Evolutionary conservation across 352 stramenopile species (phyloP), one percentile per base, ranked within the genome.

Genomic region (Pythium volutum): DNA sequence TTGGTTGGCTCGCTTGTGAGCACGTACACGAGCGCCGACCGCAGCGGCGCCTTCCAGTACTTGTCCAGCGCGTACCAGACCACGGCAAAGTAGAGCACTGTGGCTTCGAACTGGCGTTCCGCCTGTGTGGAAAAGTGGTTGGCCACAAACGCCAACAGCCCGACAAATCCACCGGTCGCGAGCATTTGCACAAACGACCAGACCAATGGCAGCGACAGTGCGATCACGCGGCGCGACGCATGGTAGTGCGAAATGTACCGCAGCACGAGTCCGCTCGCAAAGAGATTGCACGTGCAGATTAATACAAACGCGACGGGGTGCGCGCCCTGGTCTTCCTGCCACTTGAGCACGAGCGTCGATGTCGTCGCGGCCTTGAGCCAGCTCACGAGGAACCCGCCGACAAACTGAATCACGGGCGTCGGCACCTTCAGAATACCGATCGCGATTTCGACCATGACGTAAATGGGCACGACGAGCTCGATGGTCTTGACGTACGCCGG

Each of bases 361-460:
- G 84, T 87, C 58, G 73, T 88, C 55, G 88, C 69, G 55, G 81
- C 76, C 69, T 91, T 91, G 49, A 89, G 63, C 81, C 81, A 91
- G 58, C 79, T 82, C 47, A 91, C 79, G 55, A 70, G 62, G n/a
- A 89, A 62, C 20, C 77, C 77, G 25, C 84, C 59, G 18, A 79
- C 43, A n/a, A 74, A 69, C 57, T 84, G 76, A 20, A 91, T 62
- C 18, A 87, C 23, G 16, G 67, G 45, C 26, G 73, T 54, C 6
- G 81, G 81, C 10, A 91, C 55, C 20, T 45, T 52, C 11, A 91
- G 46, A 15, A 71, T 49, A 8, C 72, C 75, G 12, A 87, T 55
- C 16, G 70, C 60, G 27, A 76, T 36, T 61, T 78, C 75, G 14
- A 88, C 73, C 3, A 71, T 33, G 18, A 75, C 62, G 68, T 88